phyloP scores from a whole-genome alignment of 2,329 filamentous ascomycete species.

The Botryosphaeria agaves region DNA sequence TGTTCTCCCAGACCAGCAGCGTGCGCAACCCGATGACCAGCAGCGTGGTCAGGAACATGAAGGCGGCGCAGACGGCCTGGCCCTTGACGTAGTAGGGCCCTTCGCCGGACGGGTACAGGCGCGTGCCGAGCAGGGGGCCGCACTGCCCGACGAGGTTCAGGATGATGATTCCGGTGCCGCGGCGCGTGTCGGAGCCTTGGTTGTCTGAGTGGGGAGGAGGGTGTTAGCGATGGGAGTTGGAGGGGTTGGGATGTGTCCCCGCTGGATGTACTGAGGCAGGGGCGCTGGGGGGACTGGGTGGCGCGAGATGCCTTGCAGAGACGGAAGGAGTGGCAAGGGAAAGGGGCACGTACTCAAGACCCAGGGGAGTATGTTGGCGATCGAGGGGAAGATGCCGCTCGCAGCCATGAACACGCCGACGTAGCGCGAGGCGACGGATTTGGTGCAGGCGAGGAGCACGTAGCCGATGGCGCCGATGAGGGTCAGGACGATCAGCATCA shows the following conservation, averaged over 20 bases:
- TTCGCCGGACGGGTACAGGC: slow-evolving; percentile 15
- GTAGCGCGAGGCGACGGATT: slow-evolving; percentile 32
- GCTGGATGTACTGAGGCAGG: too few species aligned
- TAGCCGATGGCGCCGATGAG: slow-evolving; percentile 44
- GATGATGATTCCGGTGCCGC: slow-evolving; percentile 19
- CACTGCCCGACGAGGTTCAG: slow-evolving; percentile 22
- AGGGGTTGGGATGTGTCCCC: too few species aligned
- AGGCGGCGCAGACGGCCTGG: slow-evolving; percentile 17
- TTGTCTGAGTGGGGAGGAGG: slow-evolving; percentile 11
- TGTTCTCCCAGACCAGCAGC: slow-evolving; percentile 19
- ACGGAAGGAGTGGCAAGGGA: too few species aligned
- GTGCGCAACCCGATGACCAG: slow-evolving; percentile 13
- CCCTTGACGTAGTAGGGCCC: slow-evolving; percentile 17
- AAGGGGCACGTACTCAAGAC: too few species aligned
- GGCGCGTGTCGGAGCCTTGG: slow-evolving; percentile 17
- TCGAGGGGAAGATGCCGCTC: slow-evolving; percentile 10
- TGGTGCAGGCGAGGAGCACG: slow-evolving; percentile 41
- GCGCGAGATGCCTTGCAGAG: slow-evolving; percentile 4
- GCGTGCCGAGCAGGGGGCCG: slow-evolving; percentile 17
- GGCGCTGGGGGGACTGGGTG: too few species aligned
- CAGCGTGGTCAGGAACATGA: slow-evolving; percentile 18
- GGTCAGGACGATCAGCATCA: slow-evolving; percentile 39
- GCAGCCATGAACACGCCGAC: slow-evolving; percentile 12
- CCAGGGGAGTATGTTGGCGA: too few species aligned
- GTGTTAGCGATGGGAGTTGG: too few species aligned